Evolutionary conservation across 1,284 basidiomycete genomes (phyloP), one percentile per base, ranked within the genome.

Genomic region (Ganoderma lucidum): DNA sequence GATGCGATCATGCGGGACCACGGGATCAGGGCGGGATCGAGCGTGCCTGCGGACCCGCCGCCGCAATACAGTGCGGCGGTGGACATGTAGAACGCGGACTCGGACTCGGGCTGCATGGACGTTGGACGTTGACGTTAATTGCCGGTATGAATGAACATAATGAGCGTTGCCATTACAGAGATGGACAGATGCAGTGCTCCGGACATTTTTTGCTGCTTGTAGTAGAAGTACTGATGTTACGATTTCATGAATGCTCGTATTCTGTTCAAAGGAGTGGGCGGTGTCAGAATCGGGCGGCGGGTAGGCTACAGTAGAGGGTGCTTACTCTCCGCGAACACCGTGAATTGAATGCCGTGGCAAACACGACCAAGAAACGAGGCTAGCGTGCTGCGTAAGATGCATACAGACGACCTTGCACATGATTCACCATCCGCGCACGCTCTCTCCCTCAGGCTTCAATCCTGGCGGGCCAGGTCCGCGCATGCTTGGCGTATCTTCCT

Each of bases 31-130:
- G 53, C 67, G 64, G 59, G 66, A 63, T 67, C 63, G 23, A 42
- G 48, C 42, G 53, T 75, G 2, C 75, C 73, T 17, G 67, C 69
- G 5, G 78, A 78, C 62, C 78, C 78, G 9, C 78, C 78, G 2
- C 78, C 78, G 3, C 55, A 67, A 32, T 79, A 79, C 60, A 71
- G 66, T 19, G 62, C 65, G 8, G 70, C 70, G 53, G 64, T 68
- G 32, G 72, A 73, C 51, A 44, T 19, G 32, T n/a, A 66, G 45
- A 53, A n/a, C 23, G 1, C n/a, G 19, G n/a, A 48, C 1, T 9
- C 9, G n/a, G 19, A 17, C 35, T n/a, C 63, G 1, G 28, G 0
- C 32, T 6, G 39, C 5, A 30, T 48, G 28, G 9, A 14, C 39
- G 8, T 41, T 14, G 8, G 12, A 68, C 9, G 32, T 15, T 65